These are phyloP conservation scores for Talaromyces pinophilus DNA, from an alignment of 2,329 filamentous ascomycete species.

Conservation along the genomic window DNA sequence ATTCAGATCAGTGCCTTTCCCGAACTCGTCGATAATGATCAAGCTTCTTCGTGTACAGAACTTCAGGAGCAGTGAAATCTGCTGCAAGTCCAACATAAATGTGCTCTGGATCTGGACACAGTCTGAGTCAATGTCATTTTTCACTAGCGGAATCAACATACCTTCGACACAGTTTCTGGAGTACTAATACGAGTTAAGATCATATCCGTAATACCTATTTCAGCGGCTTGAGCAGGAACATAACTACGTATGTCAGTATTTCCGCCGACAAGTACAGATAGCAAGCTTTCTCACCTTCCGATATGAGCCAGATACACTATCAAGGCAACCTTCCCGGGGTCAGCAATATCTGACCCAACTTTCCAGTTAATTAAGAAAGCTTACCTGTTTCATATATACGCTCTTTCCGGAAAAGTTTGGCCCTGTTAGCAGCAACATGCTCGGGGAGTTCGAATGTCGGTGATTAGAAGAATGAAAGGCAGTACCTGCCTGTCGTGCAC, in stretches of 20 bases:
- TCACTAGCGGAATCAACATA: slow-evolving; percentile 25
- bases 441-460: slow-evolving; percentile 50
- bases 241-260: slow-evolving; percentile 58
- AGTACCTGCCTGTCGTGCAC: slow-evolving; percentile 9
- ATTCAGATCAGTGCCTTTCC: slow-evolving; percentile 65
- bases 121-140: neutral
- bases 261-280: neutral
- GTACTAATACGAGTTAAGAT: slow-evolving; percentile 86
- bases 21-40: slow-evolving; percentile 90
- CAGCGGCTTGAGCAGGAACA: slow-evolving; percentile 75
- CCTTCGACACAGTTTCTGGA: slow-evolving; percentile 64
- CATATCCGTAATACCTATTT: slow-evolving; percentile 85
- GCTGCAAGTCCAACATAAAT: slow-evolving; percentile 82
- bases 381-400: slow-evolving; percentile 82
- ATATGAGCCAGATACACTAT: slow-evolving; percentile 92
- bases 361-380: neutral
- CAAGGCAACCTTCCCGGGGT: slow-evolving; percentile 61
- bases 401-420: slow-evolving; percentile 98
- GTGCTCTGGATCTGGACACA: slow-evolving; percentile 58
- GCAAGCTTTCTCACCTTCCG: slow-evolving; percentile 53
- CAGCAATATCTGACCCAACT: too few relatives aligned
- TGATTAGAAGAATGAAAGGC: neutral
- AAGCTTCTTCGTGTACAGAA: slow-evolving; percentile 75
- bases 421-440: slow-evolving; percentile 79
- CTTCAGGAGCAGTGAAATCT: slow-evolving; percentile 74